Evolutionary conservation across 495 filamentous ascomycete species (phyloP).

Genomic region (Cryomyces antarcticus): DNA sequence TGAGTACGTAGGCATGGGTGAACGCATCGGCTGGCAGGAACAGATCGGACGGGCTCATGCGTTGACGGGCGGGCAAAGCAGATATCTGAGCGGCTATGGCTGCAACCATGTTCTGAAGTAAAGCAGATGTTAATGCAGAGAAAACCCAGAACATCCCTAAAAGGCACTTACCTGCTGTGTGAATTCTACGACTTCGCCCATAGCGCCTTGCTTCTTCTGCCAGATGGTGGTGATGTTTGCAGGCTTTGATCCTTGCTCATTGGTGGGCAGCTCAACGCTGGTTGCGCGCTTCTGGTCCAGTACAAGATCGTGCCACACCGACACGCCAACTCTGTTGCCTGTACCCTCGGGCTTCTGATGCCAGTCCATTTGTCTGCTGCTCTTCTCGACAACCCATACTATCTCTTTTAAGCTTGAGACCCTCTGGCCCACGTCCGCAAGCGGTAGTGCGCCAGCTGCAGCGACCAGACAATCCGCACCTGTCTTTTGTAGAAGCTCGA

Average conservation of each 20-base stretch:
- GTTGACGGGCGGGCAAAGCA: constrained; percentile 50
- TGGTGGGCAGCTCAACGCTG: constrained; percentile 27
- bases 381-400: constrained; percentile 83
- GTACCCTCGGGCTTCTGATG: constrained; percentile 60
- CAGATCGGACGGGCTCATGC: constrained; percentile 50
- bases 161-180: constrained; percentile 33
- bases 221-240: constrained; percentile 18
- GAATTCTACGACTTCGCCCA: constrained; percentile 56
- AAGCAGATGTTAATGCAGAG: constrained; percentile 5
- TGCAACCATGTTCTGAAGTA: constrained; percentile 47
- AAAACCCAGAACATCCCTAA: too few relatives aligned
- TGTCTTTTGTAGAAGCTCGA: constrained; percentile 45
- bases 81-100: constrained; percentile 60
- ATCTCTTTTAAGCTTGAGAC: constrained; percentile 55
- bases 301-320: constrained; percentile 74
- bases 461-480: constrained; percentile 67
- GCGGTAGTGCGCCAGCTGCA: constrained; percentile 68
- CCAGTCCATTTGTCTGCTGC: constrained; percentile 83
- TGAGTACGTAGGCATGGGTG: constrained; percentile 55
- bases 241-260: constrained; percentile 6
- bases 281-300: constrained; percentile 32
- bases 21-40: constrained; percentile 80
- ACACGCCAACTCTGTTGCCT: constrained; percentile 48
- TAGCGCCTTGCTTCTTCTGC: constrained; percentile 18
- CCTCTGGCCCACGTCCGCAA: constrained; percentile 45